Conservation (phyloP, 2,329 filamentous ascomycete genomes). For the Zasmidium angulare region DNA sequence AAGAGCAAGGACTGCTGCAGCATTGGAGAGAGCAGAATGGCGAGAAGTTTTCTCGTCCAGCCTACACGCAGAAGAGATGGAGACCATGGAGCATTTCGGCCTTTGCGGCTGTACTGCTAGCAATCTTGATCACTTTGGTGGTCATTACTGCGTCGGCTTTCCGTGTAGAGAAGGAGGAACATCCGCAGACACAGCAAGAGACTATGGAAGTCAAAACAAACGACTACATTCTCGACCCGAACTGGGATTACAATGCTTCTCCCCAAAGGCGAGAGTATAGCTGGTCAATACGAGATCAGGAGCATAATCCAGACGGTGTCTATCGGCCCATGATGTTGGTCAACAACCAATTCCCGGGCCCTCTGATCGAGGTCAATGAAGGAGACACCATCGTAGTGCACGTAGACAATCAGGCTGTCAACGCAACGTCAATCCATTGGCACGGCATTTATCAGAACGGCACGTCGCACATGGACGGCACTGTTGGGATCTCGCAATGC, state of each 20-base stretch:
- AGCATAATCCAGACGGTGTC: constrained; percentile 60
- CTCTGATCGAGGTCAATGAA: constrained; percentile 37
- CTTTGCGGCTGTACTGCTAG: not conserved
- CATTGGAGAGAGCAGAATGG: constrained; percentile 13
- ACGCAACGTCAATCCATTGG: constrained; percentile 38
- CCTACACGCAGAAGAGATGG: not conserved
- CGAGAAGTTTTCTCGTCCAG: constrained; percentile 1
- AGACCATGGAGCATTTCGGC: not conserved
- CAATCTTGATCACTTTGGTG: not conserved
- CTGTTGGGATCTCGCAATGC: constrained; percentile 33
- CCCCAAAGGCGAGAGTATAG: constrained; percentile 57
- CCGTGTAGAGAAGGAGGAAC: not conserved
- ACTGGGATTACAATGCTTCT: constrained; percentile 56
- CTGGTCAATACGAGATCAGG: constrained; percentile 61
- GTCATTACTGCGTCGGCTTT: constrained; percentile 1
- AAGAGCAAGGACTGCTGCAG: constrained; percentile 22
- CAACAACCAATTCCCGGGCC: constrained; percentile 36
- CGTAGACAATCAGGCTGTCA: constrained; percentile 41
- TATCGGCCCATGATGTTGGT: constrained; percentile 42
- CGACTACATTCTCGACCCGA: constrained; percentile 58
- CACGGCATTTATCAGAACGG: constrained; percentile 36
- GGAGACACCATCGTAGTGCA: constrained; percentile 35
- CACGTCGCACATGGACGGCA: constrained; percentile 34
- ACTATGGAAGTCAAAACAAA: constrained; percentile 25
- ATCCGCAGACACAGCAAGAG: not conserved